Conservation (phyloP, 2,329 filamentous ascomycete genomes). For the Xylariaceae sp. region DNA sequence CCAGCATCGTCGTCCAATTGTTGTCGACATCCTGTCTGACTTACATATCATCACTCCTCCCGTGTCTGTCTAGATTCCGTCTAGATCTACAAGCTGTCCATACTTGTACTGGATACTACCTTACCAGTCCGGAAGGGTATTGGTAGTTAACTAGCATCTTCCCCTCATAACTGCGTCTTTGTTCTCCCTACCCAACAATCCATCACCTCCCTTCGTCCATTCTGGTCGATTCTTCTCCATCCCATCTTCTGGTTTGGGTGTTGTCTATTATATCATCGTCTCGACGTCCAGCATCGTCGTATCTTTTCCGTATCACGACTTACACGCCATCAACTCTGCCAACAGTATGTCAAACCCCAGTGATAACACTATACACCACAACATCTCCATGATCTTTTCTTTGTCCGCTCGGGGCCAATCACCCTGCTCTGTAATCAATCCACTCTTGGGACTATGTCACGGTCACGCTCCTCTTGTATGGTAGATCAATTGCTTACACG, state of each 20-base stretch:
- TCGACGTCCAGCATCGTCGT: conserved; percentile 1
- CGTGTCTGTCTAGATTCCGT: conserved; percentile 3
- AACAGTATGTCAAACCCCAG: conserved; percentile 11
- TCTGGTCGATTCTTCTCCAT: neutral
- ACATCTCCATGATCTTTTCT: neutral
- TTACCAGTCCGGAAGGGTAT: conserved; percentile 4
- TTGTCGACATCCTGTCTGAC: conserved; percentile 11
- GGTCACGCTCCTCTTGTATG: neutral
- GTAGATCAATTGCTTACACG: conserved; percentile 6
- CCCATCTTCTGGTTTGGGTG: neutral
- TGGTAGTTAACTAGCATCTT: conserved; percentile 14
- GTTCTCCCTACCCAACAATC: conserved; percentile 12
- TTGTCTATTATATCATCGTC: conserved; percentile 2
- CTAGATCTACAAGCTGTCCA: neutral
- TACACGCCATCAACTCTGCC: neutral
- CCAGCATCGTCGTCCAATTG: conserved; percentile 11
- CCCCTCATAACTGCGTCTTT: conserved; percentile 19
- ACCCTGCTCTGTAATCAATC: neutral
- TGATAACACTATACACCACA: neutral
- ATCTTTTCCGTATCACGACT: neutral
- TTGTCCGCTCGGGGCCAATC: neutral
- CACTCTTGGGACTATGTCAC: neutral
- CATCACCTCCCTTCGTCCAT: conserved; percentile 8
- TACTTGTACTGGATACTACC: neutral
- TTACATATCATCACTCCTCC: conserved; percentile 4